Conservation (phyloP, 1,284 basidiomycete species). For the Tilletia caries region DNA sequence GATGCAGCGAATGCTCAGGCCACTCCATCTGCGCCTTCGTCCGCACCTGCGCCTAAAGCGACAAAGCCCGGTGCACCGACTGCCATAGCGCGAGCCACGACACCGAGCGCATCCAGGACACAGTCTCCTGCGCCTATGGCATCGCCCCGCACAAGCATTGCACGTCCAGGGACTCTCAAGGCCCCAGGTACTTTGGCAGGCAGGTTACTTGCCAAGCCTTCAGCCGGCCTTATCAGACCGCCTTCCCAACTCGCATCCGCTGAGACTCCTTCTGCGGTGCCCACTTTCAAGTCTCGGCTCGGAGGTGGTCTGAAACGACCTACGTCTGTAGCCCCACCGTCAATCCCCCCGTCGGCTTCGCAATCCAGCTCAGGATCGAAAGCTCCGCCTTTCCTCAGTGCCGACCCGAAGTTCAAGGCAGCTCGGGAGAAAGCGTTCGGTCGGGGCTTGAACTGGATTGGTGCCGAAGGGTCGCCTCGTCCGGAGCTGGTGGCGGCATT, state of each 20-base stretch:
- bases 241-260: not conserved
- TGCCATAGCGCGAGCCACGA: not conserved
- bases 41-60: conserved; percentile 20
- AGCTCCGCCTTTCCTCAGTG: conserved; percentile 64
- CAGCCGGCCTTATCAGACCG: not conserved
- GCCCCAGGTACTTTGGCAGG: conserved; percentile 21
- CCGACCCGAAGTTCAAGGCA: conserved; percentile 70
- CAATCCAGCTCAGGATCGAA: not conserved
- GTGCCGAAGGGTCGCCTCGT: conserved; percentile 73
- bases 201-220: not conserved
- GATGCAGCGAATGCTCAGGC: conserved; percentile 60
- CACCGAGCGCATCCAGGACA: not conserved
- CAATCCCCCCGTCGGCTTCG: not conserved
- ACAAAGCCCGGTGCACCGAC: conserved; percentile 6
- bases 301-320: conserved; percentile 6
- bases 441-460: conserved; percentile 57
- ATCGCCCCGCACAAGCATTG: conserved; percentile 22
- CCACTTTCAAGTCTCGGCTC: conserved; percentile 19
- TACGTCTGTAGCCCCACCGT: not conserved
- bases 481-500: conserved; percentile 84
- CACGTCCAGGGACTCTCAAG: conserved; percentile 32
- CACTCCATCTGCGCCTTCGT: conserved; percentile 32
- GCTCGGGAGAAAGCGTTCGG: conserved; percentile 72
- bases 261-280: not conserved
- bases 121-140: conserved; percentile 23